Percentiles rank a stretch among this genome's conserved stretches.
phyloP scores from a whole-genome alignment of 2,329 filamentous ascomycete species.

The Xylaria hypoxylon region DNA sequence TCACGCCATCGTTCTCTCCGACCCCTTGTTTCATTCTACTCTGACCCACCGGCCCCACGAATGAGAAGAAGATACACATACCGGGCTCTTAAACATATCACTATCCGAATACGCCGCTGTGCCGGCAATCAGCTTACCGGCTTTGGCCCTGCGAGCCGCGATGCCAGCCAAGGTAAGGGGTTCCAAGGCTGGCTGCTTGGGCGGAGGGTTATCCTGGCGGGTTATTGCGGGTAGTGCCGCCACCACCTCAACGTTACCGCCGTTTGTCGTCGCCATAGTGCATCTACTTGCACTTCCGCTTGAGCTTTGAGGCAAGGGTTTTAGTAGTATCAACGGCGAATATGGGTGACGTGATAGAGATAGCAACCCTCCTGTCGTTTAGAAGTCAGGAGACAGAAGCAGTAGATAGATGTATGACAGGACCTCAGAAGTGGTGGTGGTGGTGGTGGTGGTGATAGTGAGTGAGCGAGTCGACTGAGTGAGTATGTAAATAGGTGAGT shows the following conservation, averaged over 20 bases:
- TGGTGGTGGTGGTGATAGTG: background rate
- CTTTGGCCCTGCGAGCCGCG: conserved; percentile 73
- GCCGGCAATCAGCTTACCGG: conserved; percentile 78
- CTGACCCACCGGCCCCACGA: background rate
- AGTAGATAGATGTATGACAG: conserved; percentile 1
- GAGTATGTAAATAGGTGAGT: background rate
- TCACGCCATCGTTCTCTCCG: background rate
- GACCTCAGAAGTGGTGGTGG: background rate
- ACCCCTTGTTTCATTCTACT: background rate
- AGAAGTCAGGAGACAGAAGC: background rate
- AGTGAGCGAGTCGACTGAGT: background rate
- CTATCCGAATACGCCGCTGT: conserved; percentile 82
- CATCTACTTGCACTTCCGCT: conserved; percentile 1
- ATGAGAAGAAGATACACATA: conserved; percentile 53
- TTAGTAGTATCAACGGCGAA: background rate
- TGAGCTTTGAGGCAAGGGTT: background rate
- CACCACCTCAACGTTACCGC: conserved; percentile 18
- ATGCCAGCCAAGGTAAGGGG: conserved; percentile 74
- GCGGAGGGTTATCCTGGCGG: conserved; percentile 28
- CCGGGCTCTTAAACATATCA: conserved; percentile 84
- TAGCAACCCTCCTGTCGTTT: background rate
- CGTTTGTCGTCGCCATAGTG: conserved; percentile 31
- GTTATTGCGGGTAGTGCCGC: conserved; percentile 32
- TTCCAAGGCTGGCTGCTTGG: conserved; percentile 42
- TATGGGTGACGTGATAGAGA: background rate